Evolutionary conservation across 768 basidiomycete species (phyloP), one percentile per base, ranked within the genome.

Genomic region (Sporobolomyces pararoseus): DNA sequence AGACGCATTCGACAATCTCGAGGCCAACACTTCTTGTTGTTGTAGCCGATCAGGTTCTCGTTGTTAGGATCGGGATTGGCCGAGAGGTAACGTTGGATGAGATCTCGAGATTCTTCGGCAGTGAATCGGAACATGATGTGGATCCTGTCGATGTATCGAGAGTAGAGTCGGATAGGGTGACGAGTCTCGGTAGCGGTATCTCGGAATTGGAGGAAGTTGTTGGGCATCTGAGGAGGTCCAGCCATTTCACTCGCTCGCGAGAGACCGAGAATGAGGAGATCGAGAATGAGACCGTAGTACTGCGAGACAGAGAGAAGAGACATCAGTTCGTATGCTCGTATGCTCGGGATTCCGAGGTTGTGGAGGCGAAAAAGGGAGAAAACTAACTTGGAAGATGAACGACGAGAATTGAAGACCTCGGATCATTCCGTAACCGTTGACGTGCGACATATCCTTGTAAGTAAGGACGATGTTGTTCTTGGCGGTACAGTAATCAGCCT

Each of bases 21-120:
- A 44, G 96, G 96, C 96, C 96, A 99, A 82, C 96, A 98, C 58
- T 92, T 88, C 81, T 95, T 96, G 83, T 97, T 98, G 82, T 97
- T 97, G 81, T 97, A 99, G 1, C 95, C 96, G 72, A 97, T 95
- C 72, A 98, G 90, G 77, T 74, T 74, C 70, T 74, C 73, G 66
- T 72, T 76, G 75, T 82, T 98, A 4, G 96, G 95, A 80, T 99
- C 96, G 5, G 96, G 96, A 77, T 97, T 94, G 27, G 94, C 95
- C 61, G 89, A 91, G 61, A 99, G 86, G 79, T 98, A 99, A 23
- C 96, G 87, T 79, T 99, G 96, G 72, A 99, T 99, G 65, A 99
- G 86, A 79, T 99, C 96, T 52, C 96, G 85, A 17, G 95, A 88
- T 78, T 99, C 96, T 75, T 99, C 96, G 13, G 95, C 95, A 25